Conservation (phyloP, 2,329 filamentous ascomycete genomes). For the Penicillium sp. region DNA sequence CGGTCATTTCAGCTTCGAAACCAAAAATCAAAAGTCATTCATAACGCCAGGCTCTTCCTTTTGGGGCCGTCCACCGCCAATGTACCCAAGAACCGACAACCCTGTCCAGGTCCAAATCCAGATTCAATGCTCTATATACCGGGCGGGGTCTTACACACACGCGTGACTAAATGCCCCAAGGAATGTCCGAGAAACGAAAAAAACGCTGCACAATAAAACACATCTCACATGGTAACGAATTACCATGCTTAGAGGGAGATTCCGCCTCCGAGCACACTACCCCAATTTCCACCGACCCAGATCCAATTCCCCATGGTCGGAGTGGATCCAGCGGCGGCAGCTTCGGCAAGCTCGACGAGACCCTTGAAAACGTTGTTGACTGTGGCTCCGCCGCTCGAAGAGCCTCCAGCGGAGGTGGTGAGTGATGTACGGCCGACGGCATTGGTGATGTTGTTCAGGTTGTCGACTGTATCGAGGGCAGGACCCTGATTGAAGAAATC, state of each 20-base stretch:
- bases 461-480: constrained; percentile 67
- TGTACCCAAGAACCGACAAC: not conserved
- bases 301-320: constrained; percentile 45
- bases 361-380: constrained; percentile 39
- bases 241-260: constrained; percentile 29
- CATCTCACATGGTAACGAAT: not conserved
- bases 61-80: not conserved
- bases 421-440: constrained; percentile 44
- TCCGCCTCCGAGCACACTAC: constrained; percentile 39
- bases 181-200: constrained; percentile 7
- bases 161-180: not conserved
- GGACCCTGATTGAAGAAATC: constrained; percentile 76
- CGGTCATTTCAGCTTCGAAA: not conserved
- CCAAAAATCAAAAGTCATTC: not conserved
- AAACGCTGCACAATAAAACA: constrained; percentile 10
- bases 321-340: constrained; percentile 36
- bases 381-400: constrained; percentile 28
- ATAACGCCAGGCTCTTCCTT: not conserved
- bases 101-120: not conserved
- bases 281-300: constrained; percentile 46
- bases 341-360: constrained; percentile 37
- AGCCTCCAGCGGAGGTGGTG: constrained; percentile 25
- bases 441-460: constrained; percentile 58
- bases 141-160: not conserved
- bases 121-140: constrained; percentile 8